Evolutionary conservation across 257 asterid species (phyloP).

Genomic region (Coffea eugenioides): DNA sequence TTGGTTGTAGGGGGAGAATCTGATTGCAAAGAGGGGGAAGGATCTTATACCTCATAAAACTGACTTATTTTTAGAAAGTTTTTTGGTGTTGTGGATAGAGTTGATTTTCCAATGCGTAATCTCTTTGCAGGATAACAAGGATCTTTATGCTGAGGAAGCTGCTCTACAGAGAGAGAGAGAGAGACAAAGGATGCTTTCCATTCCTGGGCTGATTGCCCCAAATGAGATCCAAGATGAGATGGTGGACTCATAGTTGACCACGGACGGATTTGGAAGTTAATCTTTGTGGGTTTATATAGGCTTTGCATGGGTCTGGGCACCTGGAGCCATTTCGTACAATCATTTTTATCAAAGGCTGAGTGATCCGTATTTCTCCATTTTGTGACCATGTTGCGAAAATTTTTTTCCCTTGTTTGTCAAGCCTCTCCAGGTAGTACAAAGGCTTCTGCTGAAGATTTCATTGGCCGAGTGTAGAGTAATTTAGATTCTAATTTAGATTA

Average conservation of each 20-base stretch:
- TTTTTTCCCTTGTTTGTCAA: slow-evolving; percentile 8
- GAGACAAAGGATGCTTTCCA: slow-evolving; percentile 77
- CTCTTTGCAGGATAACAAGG: slow-evolving; percentile 80
- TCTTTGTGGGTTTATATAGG: slow-evolving; percentile 14
- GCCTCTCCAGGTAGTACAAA: slow-evolving; percentile 10
- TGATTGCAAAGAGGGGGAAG: neutral
- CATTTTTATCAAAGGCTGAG: slow-evolving; percentile 8
- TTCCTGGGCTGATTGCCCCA: slow-evolving; percentile 91
- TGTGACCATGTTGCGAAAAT: slow-evolving; percentile 6
- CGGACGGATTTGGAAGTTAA: neutral
- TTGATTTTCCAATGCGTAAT: neutral
- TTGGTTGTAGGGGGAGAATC: neutral
- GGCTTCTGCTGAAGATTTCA: slow-evolving; percentile 31
- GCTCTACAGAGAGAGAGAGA: slow-evolving; percentile 86
- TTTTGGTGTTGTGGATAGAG: neutral
- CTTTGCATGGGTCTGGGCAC: slow-evolving; percentile 27
- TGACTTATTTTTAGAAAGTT: neutral
- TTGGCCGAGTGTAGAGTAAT: slow-evolving; percentile 49
- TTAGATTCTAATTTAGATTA: slow-evolving; percentile 52
- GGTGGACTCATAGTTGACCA: slow-evolving; percentile 58
- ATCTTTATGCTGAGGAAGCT: slow-evolving; percentile 91
- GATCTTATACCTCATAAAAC: neutral
- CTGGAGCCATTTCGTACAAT: slow-evolving; percentile 4
- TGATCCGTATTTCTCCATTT: neutral
- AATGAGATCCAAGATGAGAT: slow-evolving; percentile 90